phyloP scores from a whole-genome alignment of 2,329 filamentous ascomycete species.

The Incumbomyces lentus region DNA sequence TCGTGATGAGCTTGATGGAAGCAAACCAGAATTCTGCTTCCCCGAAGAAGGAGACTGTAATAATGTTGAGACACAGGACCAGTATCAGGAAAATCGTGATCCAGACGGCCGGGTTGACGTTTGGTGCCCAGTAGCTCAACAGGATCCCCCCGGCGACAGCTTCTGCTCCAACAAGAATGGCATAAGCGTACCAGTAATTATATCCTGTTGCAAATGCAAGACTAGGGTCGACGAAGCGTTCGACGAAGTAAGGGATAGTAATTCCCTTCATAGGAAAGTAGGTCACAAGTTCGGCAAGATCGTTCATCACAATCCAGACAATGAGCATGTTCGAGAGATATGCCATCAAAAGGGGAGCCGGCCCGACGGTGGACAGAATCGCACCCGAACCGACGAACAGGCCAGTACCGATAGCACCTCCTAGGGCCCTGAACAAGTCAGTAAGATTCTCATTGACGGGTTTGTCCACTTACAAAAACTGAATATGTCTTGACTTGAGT shows the following conservation, averaged over 20 bases:
- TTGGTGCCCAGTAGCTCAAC: constrained; percentile 50
- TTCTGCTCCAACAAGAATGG: constrained; percentile 62
- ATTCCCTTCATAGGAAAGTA: constrained; percentile 40
- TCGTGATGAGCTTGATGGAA: constrained; percentile 40
- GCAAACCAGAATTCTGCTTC: constrained; percentile 41
- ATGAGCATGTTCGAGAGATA: constrained; percentile 10
- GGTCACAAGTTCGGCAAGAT: constrained; percentile 39
- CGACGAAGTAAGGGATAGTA: constrained; percentile 35
- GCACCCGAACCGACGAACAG: constrained; percentile 36
- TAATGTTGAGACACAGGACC: constrained; percentile 24
- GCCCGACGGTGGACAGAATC: constrained; percentile 38
- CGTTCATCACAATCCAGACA: constrained; percentile 10
- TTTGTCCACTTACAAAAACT: constrained; percentile 29
- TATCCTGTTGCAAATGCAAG: constrained; percentile 38
- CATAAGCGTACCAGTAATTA: constrained; percentile 37
- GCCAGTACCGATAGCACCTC: constrained; percentile 48
- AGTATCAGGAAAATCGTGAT: constrained; percentile 29
- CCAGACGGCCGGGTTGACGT: constrained; percentile 36
- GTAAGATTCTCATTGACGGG: constrained; percentile 3
- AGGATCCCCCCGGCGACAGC: constrained; percentile 54
- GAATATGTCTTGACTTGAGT: constrained; percentile 45
- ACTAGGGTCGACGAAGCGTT: constrained; percentile 34
- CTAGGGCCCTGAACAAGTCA: constrained; percentile 40
- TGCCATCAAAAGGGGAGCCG: constrained; percentile 22
- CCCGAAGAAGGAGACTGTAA: constrained; percentile 36